A percentile compares a stretch with the other conserved stretches of the same genome.
Conservation (phyloP, 106 monocot species). For the Xerophyta viscosa region DNA sequence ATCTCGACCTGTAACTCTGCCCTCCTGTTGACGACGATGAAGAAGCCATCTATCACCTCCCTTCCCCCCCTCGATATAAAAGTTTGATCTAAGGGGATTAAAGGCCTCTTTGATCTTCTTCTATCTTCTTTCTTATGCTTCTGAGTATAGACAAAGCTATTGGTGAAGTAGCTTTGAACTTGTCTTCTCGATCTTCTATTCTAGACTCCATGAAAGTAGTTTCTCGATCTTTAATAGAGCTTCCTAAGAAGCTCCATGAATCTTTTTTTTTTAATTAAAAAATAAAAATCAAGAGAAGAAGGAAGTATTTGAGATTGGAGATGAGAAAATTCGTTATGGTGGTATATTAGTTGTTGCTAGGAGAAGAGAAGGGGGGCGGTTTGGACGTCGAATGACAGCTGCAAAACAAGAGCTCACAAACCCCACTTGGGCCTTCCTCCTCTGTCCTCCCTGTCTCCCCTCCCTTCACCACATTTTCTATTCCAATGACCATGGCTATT, state of each 20-base stretch:
- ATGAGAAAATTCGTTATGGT: too few relatives aligned
- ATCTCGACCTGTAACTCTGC: constrained; percentile 48
- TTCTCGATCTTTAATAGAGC: background rate
- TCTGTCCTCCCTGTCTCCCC: constrained; percentile 21
- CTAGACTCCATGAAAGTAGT: background rate
- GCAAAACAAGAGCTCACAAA: constrained; percentile 7
- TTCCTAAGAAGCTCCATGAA: background rate
- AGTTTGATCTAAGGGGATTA: constrained; percentile 1
- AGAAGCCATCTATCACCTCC: background rate
- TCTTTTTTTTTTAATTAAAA: constrained; percentile 3
- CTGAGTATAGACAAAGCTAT: background rate
- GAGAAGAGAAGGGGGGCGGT: constrained; percentile 1
- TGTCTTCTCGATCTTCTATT: background rate
- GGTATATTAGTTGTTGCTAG: too few relatives aligned
- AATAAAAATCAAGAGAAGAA: background rate
- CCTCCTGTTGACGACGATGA: constrained; percentile 12
- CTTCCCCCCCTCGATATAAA: background rate
- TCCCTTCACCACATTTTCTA: too few relatives aligned
- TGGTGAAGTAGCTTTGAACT: background rate
- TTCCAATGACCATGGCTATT: too few relatives aligned
- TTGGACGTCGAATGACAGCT: constrained; percentile 47
- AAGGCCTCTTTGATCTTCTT: too few relatives aligned
- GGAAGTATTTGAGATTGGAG: too few relatives aligned
- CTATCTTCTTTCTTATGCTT: too few relatives aligned
- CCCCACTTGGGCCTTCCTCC: background rate